A percentile compares a stretch with the other conserved stretches of the same genome.
These are phyloP conservation scores for Biscogniauxia marginata DNA, from an alignment of 2,329 filamentous ascomycete species.

Conservation along the genomic window DNA sequence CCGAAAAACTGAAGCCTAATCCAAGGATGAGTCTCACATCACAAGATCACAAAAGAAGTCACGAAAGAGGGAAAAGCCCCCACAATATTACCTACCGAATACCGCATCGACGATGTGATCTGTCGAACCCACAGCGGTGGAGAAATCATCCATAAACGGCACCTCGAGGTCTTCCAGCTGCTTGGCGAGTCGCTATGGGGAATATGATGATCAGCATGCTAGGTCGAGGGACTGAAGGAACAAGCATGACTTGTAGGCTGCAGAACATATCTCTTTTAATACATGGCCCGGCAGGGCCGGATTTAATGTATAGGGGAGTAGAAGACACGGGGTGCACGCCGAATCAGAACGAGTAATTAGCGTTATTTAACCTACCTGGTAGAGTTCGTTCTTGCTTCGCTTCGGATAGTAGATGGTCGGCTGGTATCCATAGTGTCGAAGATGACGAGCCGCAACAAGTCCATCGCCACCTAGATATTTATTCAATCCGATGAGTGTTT, in stretches of 20 bases:
- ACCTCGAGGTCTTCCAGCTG: constrained; percentile 83
- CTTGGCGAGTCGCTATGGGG: constrained; percentile 68
- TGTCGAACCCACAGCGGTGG: constrained; percentile 59
- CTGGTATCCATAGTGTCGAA: constrained; percentile 87
- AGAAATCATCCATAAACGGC: constrained; percentile 81
- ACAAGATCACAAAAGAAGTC: constrained; percentile 9
- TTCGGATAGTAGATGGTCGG: constrained; percentile 93
- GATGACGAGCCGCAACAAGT: constrained; percentile 87
- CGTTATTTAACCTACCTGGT: constrained; percentile 57
- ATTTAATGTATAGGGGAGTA: neutral
- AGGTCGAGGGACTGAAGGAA: neutral
- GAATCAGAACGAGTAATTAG: constrained; percentile 13
- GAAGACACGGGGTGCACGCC: neutral
- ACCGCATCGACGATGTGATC: constrained; percentile 91
- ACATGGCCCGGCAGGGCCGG: neutral
- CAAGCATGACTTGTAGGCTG: neutral
- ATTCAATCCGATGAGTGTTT: neutral
- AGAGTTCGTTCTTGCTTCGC: constrained; percentile 84
- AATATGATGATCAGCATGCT: constrained; percentile 11
- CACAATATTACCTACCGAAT: constrained; percentile 61
- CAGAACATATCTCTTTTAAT: neutral
- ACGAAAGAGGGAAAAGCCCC: too few species aligned
- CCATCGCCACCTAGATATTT: constrained; percentile 76
- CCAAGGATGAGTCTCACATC: constrained; percentile 11
- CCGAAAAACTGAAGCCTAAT: constrained; percentile 84